Percentiles rank a stretch among this genome's conserved stretches.
phyloP scores from a whole-genome alignment of 306 rosid species.

The Quercus mongolica region DNA sequence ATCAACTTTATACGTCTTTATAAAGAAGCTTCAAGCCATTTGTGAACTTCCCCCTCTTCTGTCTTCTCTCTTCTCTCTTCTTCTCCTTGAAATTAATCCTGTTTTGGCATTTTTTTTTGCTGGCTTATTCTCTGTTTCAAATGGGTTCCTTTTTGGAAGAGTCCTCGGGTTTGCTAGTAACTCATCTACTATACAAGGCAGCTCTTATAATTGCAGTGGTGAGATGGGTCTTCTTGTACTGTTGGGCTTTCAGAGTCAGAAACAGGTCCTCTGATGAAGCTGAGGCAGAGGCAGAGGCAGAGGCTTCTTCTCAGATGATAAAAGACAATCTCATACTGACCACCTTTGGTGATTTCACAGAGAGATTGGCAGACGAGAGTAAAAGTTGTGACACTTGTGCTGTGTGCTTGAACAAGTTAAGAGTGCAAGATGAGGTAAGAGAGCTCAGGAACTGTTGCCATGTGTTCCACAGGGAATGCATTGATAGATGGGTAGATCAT shows the following conservation, averaged over 20 bases:
- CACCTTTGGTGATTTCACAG: slow-evolving; percentile 49
- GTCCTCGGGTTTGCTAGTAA: slow-evolving; percentile 33
- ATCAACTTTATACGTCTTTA: slow-evolving; percentile 31
- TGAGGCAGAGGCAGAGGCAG: neutral
- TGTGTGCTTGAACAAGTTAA: slow-evolving; percentile 57
- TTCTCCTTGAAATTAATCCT: neutral
- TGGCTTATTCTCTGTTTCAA: neutral
- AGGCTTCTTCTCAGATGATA: slow-evolving; percentile 25
- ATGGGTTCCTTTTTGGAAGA: slow-evolving; percentile 51
- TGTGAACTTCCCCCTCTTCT: slow-evolving; percentile 46
- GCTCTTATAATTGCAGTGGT: slow-evolving; percentile 60
- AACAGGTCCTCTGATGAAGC: neutral
- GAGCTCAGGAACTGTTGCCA: slow-evolving; percentile 73
- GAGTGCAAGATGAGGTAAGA: slow-evolving; percentile 52
- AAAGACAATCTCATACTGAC: slow-evolving; percentile 42
- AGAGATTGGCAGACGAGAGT: slow-evolving; percentile 29
- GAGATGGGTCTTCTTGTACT: slow-evolving; percentile 45
- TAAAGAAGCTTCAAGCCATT: slow-evolving; percentile 31
- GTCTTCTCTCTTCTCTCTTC: slow-evolving; percentile 11
- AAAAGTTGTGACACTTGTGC: slow-evolving; percentile 54
- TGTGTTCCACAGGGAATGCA: slow-evolving; percentile 75
- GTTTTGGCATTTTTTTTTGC: neutral
- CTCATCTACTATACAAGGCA: slow-evolving; percentile 55
- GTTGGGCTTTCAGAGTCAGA: slow-evolving; percentile 36
- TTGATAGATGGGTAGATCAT: slow-evolving; percentile 68